Evolutionary conservation across 768 basidiomycete species (phyloP).

Genomic region (Suillus fuscotomentosus): DNA sequence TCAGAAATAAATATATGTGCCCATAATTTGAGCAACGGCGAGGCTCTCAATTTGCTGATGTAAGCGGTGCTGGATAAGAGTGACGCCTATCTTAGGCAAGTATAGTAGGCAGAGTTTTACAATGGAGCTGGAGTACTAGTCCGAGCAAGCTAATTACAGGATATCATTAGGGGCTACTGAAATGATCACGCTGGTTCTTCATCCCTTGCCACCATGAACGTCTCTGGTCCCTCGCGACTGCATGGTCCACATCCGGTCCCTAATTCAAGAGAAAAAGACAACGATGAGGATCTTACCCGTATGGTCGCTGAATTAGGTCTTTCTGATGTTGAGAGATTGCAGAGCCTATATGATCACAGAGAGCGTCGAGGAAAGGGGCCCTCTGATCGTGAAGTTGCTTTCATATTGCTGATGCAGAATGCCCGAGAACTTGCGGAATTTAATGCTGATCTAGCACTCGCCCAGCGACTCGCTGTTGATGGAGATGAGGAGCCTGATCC

Average conservation of each 20-base stretch:
- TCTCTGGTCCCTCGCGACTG: conserved; percentile 24
- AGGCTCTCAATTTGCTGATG: too few species aligned
- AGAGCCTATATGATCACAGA: conserved; percentile 9
- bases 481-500: neutral
- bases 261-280: conserved; percentile 18
- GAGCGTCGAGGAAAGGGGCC: conserved; percentile 4
- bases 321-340: conserved; percentile 18
- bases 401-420: conserved; percentile 24
- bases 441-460: neutral
- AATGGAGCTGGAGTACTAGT: too few species aligned
- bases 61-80: too few species aligned
- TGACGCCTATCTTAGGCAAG: too few species aligned
- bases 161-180: neutral
- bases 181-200: neutral
- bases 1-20: too few species aligned
- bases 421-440: conserved; percentile 15
- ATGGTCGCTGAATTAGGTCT: conserved; percentile 18
- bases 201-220: conserved; percentile 16
- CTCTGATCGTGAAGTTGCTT: conserved; percentile 24
- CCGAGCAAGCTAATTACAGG: too few species aligned
- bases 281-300: conserved; percentile 23
- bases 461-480: neutral
- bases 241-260: neutral
- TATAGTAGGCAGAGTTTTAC: too few species aligned
- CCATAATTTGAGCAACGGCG: too few species aligned